Conservation (phyloP, 306 rosid genomes). For the Potentilla sterilis region DNA sequence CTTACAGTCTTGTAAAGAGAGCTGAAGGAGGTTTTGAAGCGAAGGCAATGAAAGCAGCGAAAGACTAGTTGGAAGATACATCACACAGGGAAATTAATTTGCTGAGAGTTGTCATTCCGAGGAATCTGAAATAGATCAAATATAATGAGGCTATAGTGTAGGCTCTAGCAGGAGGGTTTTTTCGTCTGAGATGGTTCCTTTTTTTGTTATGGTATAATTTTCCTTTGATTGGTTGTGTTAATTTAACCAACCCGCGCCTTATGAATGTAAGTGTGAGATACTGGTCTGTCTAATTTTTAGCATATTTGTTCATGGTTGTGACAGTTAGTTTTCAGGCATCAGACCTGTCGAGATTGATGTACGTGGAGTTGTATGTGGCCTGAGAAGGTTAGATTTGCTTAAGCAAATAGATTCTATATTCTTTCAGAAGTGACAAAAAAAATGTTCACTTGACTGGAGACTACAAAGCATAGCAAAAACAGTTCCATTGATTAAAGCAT, state of each 20-base stretch:
- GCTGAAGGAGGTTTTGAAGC: slow-evolving; percentile 79
- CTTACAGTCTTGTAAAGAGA: slow-evolving; percentile 60
- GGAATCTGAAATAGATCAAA: slow-evolving; percentile 7
- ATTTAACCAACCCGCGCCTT: slow-evolving; percentile 28
- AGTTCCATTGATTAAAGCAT: not conserved
- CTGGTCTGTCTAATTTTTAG: slow-evolving; percentile 33
- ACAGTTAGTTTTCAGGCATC: not conserved
- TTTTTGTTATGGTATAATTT: slow-evolving; percentile 31
- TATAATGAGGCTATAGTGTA: slow-evolving; percentile 21
- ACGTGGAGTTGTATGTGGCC: slow-evolving; percentile 11
- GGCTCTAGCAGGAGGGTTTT: slow-evolving; percentile 32
- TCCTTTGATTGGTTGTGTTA: slow-evolving; percentile 30
- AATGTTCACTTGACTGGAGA: not conserved
- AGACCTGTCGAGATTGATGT: slow-evolving; percentile 11
- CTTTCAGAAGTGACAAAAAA: not conserved
- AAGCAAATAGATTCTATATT: not conserved
- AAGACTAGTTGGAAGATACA: slow-evolving; percentile 38
- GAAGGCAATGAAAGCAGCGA: slow-evolving; percentile 43
- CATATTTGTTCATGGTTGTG: slow-evolving; percentile 33
- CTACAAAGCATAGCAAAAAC: not conserved
- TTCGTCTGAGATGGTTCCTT: slow-evolving; percentile 30
- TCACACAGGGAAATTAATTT: slow-evolving; percentile 20
- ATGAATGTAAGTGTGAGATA: slow-evolving; percentile 17
- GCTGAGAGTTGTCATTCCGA: slow-evolving; percentile 4
- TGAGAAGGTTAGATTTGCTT: not conserved